Percentiles rank a stretch among this genome's conserved stretches.
Evolutionary conservation across 2,329 filamentous ascomycete genomes (phyloP).

Genomic region (Nemania sp.): DNA sequence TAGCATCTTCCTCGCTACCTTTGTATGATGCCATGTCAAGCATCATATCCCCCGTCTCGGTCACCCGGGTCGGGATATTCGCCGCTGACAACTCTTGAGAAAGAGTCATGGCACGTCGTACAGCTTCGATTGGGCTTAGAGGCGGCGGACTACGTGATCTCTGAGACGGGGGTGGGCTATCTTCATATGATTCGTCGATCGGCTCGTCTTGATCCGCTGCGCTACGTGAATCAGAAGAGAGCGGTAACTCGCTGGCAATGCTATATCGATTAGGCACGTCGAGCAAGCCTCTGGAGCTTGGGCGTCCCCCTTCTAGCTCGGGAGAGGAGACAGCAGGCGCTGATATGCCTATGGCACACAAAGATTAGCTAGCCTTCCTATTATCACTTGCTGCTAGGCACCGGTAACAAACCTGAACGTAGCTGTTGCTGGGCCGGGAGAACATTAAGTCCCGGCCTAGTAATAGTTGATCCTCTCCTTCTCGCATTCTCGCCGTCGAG

Average conservation of each 20-base stretch:
- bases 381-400: not conserved
- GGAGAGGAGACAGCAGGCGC: constrained; percentile 68
- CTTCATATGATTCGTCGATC: constrained; percentile 54
- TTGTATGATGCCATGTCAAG: constrained; percentile 98
- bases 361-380: constrained; percentile 22
- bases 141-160: constrained; percentile 83
- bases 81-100: constrained; percentile 89
- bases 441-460: constrained; percentile 60
- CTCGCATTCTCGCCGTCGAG: constrained; percentile 64
- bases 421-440: constrained; percentile 51
- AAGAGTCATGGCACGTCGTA: constrained; percentile 84
- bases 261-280: constrained; percentile 55
- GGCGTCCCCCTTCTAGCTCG: constrained; percentile 59
- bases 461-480: constrained; percentile 54
- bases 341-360: constrained; percentile 55
- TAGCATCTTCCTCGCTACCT: constrained; percentile 89
- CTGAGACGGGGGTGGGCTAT: constrained; percentile 59
- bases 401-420: constrained; percentile 34
- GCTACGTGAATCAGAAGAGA: constrained; percentile 61
- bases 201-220: constrained; percentile 49
- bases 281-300: constrained; percentile 65
- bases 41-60: constrained; percentile 93
- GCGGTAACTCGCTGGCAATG: constrained; percentile 66
- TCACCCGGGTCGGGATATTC: constrained; percentile 95
- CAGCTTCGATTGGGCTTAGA: constrained; percentile 77